Evolutionary conservation across 1,139 yeast genomes (phyloP), one percentile per base, ranked within the genome.

Genomic region (Yamadazyma dendronema): DNA sequence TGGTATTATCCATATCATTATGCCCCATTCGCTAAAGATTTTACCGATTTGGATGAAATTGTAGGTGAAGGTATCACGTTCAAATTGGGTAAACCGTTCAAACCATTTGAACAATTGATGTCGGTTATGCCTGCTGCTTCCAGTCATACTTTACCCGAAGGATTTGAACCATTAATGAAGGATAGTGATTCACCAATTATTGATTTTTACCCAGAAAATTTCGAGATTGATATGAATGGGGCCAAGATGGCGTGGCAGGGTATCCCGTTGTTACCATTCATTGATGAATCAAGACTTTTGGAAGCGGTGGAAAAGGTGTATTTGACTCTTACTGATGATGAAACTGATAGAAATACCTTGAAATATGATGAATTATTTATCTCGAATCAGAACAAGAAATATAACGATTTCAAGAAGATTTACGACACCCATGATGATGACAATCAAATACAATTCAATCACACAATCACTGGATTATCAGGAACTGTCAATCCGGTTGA

Each of bases 1-100:
- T 94, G 98, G 98, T 94, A 79, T 59, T 94, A 84, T 53, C 98
- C 97, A 0, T 92, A 83, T 57, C 98, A 94, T 58, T 94, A 94
- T 63, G 97, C 98, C 0, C 99, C 99, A 14, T 89, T 92, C 70
- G 97, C 97, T 0, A 74, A 84, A 7, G 99, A 94, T 58, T 84
- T 94, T 53, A 67, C 62, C 3, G 76, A 80, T 35, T 62, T 89
- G 31, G 52, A 55, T 14, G 65, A 59, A 3, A 55, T 69, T 11
- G 57, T 69, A 10, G 72, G 75, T 1, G 79, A 75, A 24, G 72
- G 83, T 2, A 72, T 90, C 32, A 62, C 67, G 28, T 90, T 92
- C 54, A 72, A 75, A 10, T 58, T 66, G 28, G 96, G 96, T 3
- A 69, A 72, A 41, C 98, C 99, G 5, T 90, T 92, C 61, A 63